These are phyloP conservation scores for Primulina huaijiensis DNA, from an alignment of 257 asterid species.

Conservation along the genomic window DNA sequence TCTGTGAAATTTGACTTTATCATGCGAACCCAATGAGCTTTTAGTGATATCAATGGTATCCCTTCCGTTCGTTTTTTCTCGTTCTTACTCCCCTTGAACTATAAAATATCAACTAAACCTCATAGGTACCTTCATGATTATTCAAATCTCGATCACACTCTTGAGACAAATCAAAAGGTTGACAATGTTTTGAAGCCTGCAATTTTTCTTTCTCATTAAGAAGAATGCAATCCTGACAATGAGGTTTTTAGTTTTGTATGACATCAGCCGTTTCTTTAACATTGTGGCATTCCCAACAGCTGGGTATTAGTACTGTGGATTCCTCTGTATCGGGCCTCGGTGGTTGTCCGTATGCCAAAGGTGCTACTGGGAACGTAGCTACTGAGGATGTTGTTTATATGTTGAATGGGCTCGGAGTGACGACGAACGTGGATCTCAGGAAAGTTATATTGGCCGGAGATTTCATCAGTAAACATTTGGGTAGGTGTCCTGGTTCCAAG, in stretches of 20 bases:
- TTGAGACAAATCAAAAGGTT: too few species aligned
- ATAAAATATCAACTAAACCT: not conserved
- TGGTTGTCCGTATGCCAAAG: slow-evolving; percentile 96
- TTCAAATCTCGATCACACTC: not conserved
- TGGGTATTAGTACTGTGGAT: slow-evolving; percentile 85
- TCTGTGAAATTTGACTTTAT: not conserved
- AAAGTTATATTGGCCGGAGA: slow-evolving; percentile 80
- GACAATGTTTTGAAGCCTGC: not conserved
- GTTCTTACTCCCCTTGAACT: not conserved
- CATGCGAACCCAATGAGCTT: not conserved
- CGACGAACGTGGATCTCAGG: slow-evolving; percentile 66
- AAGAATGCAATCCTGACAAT: not conserved
- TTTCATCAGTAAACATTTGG: slow-evolving; percentile 68
- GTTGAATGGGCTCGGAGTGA: slow-evolving; percentile 83
- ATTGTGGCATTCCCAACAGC: slow-evolving; percentile 37
- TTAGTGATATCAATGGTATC: not conserved
- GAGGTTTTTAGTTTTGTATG: not conserved
- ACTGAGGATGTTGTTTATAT: slow-evolving; percentile 93
- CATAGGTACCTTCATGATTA: not conserved
- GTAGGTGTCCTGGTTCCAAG: slow-evolving; percentile 75
- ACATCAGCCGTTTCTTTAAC: not conserved
- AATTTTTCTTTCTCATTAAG: not conserved
- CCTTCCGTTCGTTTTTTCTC: not conserved
- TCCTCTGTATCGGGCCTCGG: slow-evolving; percentile 92
- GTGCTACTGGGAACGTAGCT: slow-evolving; percentile 95